Evolutionary conservation across 2,329 filamentous ascomycete species (phyloP).

Genomic region (Bipolaris cookei): DNA sequence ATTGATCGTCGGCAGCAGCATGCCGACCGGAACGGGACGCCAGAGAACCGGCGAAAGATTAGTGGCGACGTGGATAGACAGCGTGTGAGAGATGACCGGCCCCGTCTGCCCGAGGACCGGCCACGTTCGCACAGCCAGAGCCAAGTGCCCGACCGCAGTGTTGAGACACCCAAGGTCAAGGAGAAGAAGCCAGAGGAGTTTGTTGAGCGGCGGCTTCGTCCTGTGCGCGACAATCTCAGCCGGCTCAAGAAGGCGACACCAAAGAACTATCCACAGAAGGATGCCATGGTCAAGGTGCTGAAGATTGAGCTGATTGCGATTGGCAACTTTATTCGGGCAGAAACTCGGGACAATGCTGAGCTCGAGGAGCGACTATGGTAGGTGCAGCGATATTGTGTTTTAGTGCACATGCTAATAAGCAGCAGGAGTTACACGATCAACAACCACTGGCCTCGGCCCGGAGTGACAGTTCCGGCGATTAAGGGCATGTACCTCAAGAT

Average conservation of each 20-base stretch:
- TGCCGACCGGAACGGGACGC: constrained; percentile 49
- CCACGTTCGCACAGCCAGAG: constrained; percentile 54
- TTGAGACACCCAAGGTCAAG: constrained; percentile 38
- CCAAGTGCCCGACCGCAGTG: constrained; percentile 47
- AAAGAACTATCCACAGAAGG: constrained; percentile 67
- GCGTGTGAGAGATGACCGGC: constrained; percentile 28
- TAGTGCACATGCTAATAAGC: constrained; percentile 24
- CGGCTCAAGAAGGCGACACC: constrained; percentile 66
- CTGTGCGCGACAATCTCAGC: constrained; percentile 66
- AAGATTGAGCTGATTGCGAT: constrained; percentile 67
- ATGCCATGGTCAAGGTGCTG: constrained; percentile 66
- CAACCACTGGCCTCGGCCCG: constrained; percentile 48
- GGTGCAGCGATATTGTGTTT: constrained; percentile 24
- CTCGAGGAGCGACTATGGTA: constrained; percentile 61
- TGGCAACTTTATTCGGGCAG: constrained; percentile 65
- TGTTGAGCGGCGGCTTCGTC: constrained; percentile 61
- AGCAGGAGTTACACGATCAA: constrained; percentile 45
- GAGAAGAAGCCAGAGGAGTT: constrained; percentile 54
- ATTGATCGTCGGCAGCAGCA: constrained; percentile 49
- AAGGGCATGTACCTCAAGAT: constrained; percentile 50
- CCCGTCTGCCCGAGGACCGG: constrained; percentile 56
- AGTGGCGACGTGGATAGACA: constrained; percentile 53
- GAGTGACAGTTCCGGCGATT: constrained; percentile 40
- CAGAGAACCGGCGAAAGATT: constrained; percentile 52
- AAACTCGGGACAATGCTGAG: constrained; percentile 51